Evolutionary conservation across 352 stramenopile genomes (phyloP).

Genomic region (Pythium plurisporium): DNA sequence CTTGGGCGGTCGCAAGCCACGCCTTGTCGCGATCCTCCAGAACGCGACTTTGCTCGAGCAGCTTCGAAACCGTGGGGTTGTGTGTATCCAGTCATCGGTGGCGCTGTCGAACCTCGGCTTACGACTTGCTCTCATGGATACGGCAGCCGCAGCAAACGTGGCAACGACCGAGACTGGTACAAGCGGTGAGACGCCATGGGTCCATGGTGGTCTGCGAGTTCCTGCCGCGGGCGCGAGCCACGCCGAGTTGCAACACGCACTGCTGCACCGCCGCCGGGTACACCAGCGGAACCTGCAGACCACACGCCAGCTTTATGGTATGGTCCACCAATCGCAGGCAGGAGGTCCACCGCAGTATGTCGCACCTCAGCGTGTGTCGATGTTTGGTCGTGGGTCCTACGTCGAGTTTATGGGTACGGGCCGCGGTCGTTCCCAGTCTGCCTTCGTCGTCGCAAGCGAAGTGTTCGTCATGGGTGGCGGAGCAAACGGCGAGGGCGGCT

Average conservation of each 20-base stretch:
- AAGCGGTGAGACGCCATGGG: conserved; percentile 4
- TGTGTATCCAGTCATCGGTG: conserved; percentile 53
- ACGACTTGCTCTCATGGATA: conserved; percentile 44
- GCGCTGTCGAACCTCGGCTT: conserved; percentile 51
- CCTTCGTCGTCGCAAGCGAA: conserved; percentile 11
- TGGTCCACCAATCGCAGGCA: neutral
- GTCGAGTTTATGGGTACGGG: conserved; percentile 10
- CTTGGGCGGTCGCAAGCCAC: conserved; percentile 27
- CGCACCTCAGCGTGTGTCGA: conserved; percentile 45
- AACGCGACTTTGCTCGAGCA: conserved; percentile 28
- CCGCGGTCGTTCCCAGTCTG: neutral
- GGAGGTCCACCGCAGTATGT: neutral
- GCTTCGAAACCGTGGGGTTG: conserved; percentile 36
- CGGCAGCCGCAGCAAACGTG: neutral
- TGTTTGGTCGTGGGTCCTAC: conserved; percentile 35
- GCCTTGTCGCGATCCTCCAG: conserved; percentile 50
- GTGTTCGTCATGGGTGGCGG: conserved; percentile 19
- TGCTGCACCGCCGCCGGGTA: conserved; percentile 11
- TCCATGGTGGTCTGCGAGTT: neutral
- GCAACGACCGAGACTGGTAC: neutral
- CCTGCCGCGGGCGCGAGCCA: neutral
- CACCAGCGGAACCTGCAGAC: conserved; percentile 14
- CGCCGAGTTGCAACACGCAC: conserved; percentile 4
- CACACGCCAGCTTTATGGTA: neutral
- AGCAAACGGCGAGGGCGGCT: conserved; percentile 12